Conservation (phyloP, 768 basidiomycete genomes). For the Suillus cothurnatus region DNA sequence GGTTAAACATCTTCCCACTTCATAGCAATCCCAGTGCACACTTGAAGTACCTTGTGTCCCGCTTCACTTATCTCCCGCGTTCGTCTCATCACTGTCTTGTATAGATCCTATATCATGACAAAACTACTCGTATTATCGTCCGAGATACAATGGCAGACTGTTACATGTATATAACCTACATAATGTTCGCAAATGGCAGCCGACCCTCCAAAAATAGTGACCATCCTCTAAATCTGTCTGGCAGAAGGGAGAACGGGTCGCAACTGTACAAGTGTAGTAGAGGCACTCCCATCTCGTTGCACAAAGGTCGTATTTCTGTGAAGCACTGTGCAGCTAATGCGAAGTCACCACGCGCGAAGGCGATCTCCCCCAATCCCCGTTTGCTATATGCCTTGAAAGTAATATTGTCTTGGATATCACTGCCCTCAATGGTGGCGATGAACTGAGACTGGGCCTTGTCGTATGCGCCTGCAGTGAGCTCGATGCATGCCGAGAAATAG, state of each 20-base stretch:
- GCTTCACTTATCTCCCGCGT: background rate
- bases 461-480: background rate
- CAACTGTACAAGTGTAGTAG: background rate
- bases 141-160: no score
- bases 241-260: background rate
- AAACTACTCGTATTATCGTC: background rate
- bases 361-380: background rate
- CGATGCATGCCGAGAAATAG: background rate
- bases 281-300: background rate
- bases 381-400: background rate
- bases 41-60: background rate
- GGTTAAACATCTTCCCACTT: background rate
- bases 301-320: background rate
- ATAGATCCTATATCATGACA: background rate
- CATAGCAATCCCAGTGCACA: background rate
- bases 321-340: background rate
- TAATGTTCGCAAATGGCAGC: no score
- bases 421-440: background rate
- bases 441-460: background rate
- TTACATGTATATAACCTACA: no score
- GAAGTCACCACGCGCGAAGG: background rate
- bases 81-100: background rate
- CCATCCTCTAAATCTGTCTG: background rate
- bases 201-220: background rate
- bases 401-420: background rate